phyloP scores from a whole-genome alignment of 495 filamentous ascomycete species.

The Xylaria nigripes region DNA sequence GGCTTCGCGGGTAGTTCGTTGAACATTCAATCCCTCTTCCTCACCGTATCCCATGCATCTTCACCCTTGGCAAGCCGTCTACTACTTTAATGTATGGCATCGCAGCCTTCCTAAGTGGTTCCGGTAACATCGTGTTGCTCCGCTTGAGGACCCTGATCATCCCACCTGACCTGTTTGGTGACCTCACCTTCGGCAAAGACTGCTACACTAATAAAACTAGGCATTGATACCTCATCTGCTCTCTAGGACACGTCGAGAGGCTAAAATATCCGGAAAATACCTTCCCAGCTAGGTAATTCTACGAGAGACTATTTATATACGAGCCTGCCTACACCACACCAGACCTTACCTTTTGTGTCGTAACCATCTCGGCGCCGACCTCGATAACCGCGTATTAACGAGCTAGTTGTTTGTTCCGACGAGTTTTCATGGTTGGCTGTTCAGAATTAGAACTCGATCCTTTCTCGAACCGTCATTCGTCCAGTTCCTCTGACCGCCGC shows the following conservation, averaged over 20 bases:
- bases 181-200: constrained; percentile 11
- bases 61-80: not conserved
- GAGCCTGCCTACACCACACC: not conserved
- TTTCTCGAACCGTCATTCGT: not conserved
- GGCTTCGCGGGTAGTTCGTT: not conserved
- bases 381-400: not conserved
- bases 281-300: constrained; percentile 8
- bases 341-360: constrained; percentile 1
- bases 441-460: not conserved
- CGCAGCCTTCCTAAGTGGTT: constrained; percentile 6
- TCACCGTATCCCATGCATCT: not conserved
- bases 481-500: not conserved
- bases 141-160: constrained; percentile 15
- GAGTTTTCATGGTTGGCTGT: not conserved
- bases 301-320: not conserved
- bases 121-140: constrained; percentile 14
- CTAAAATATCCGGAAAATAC: not conserved
- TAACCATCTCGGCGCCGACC: constrained; percentile 4
- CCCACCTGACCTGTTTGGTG: constrained; percentile 13
- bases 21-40: not conserved
- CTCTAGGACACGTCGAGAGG: not conserved
- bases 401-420: not conserved
- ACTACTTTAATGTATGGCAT: constrained; percentile 5
- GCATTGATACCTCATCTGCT: not conserved
- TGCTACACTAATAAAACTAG: not conserved